Evolutionary conservation across 2,329 filamentous ascomycete species (phyloP), one percentile per base, ranked within the genome.

Genomic region (Trichoderma gracile): DNA sequence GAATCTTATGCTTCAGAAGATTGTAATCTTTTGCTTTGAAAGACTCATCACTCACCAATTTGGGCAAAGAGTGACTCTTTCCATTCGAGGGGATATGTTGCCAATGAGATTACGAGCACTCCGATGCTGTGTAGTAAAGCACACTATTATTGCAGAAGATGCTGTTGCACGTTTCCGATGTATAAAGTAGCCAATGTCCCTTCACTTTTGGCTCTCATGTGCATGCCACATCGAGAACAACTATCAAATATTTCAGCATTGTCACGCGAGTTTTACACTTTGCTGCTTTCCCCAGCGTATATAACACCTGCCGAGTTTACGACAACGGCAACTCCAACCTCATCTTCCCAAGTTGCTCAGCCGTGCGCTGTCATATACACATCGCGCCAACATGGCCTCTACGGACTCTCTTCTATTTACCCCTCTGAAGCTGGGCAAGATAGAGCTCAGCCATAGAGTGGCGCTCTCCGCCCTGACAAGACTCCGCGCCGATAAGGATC

Each of bases 371-470:
- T 10, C 1, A 42, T 14, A 49, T 2, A 5, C 17, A 12, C 17
- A 25, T 19, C 17, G 8, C 3, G 40, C 3, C 15, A 25, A 14
- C 45, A 70, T 68, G 68, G 47, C 55, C 6, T 61, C 17, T 19
- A 1, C 6, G 42, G 57, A 60, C 57, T 42, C 57, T 27, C 57
- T 60, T 27, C 46, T 60, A 5, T 60, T 60, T 25, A 50, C 1
- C 10, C 57, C 57, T 19, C 23, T 50, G 12, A 60, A 43, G 2
- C 17, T 60, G 0, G 57, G 57, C 23, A 43, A 49, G 19, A 33
- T 60, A 23, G 57, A 60, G 57, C 57, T 60, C 43, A 17, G 46
- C 17, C 57, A 50, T 25, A 46, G 46, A 12, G 46, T 60, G 25
- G 57, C 42, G 9, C 5, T 60, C 27, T 50, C 57, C 7, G 46